Evolutionary conservation across 1,139 yeast species (phyloP), one percentile per base, ranked within the genome.

Genomic region (Scheffersomyces illinoinensis): DNA sequence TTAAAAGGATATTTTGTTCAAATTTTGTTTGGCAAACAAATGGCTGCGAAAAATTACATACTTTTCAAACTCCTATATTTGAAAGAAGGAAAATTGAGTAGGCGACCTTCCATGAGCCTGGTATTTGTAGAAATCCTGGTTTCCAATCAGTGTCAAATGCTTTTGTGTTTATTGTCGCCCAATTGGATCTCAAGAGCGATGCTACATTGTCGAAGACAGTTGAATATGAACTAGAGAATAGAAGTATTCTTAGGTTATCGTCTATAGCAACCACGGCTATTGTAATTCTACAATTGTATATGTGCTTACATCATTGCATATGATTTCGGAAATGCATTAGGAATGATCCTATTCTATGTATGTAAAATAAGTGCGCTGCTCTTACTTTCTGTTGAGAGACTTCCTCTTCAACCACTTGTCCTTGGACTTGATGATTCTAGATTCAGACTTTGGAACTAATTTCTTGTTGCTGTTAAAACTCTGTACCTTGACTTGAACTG

Each of bases 381-480:
- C 43, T 33, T 66, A 80, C 63, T 73, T 79, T 62, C 73, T 77
- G 56, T 75, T 71, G 57, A 87, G 71, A 21, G 86, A 75, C 65
- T 81, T 85, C 69, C 92, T 81, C 64, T 80, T 82, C 63, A 88
- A 73, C 91, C 91, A 88, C 65, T 83, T 83, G 57, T 83, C 84
- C 68, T 79, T 85, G 43, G 81, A 74, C 54, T 72, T 76, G 56
- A 82, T 69, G 14, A 82, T 75, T 52, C 74, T 70, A 23, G 71
- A 68, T 59, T 82, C 85, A 52, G 82, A 80, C 53, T 75, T 75
- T 10, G 89, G 89, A 3, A 81, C 85, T 7, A 74, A 66, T 57
- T 72, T 77, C 57, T 68, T 70, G 54, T 72, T 69, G 55, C 62
- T 64, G 54, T 67, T 63, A 50, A 64, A 68, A 4, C 69, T 55